phyloP scores from a whole-genome alignment of 2,329 filamentous ascomycete species.

The Ophiostoma novo-ulmi region DNA sequence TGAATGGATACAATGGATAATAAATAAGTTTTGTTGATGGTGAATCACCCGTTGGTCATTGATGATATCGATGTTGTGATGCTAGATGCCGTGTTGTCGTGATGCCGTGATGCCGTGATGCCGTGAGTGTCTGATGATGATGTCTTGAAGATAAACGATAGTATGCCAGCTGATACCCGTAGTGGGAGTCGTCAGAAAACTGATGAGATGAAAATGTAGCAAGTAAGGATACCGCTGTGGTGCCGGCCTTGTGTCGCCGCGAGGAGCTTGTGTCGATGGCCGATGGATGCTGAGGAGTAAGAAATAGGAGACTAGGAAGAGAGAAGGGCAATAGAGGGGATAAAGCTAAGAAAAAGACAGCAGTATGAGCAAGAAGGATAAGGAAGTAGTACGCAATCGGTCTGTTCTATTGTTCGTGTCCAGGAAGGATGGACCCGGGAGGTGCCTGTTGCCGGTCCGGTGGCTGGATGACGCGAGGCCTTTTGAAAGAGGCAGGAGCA shows the following conservation, averaged over 20 bases:
- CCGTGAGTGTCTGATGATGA: background rate
- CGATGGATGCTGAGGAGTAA: background rate
- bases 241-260: background rate
- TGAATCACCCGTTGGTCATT: slow-evolving; percentile 1
- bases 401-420: background rate
- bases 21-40: background rate
- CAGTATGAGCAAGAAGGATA: background rate
- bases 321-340: background rate
- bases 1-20: background rate
- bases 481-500: background rate
- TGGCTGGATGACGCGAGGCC: background rate
- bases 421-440: background rate
- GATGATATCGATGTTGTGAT: background rate
- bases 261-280: background rate
- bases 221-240: background rate
- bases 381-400: background rate
- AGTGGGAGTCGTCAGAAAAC: too few relatives aligned
- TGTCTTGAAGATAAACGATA: background rate
- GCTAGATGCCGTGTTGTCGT: background rate
- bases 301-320: background rate
- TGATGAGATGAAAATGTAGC: background rate
- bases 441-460: background rate
- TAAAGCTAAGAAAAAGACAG: background rate
- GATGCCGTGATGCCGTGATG: background rate
- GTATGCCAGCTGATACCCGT: background rate